These are phyloP conservation scores for Geotrichum siamense DNA, from an alignment of 1,139 yeast genomes.

Conservation along the genomic window DNA sequence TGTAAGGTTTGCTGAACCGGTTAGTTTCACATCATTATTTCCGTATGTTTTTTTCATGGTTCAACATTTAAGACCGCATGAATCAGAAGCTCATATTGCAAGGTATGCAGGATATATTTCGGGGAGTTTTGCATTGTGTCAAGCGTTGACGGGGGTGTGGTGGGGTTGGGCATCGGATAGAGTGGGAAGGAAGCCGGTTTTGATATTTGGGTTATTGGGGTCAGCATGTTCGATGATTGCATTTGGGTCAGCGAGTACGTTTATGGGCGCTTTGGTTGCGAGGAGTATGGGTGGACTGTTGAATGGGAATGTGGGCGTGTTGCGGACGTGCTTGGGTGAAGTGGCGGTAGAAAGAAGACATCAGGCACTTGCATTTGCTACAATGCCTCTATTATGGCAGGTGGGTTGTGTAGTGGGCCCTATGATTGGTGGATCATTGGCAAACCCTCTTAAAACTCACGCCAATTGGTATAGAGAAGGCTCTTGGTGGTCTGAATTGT, in stretches of 20 bases:
- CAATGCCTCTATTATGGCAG: conserved; percentile 54
- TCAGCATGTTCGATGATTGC: conserved; percentile 43
- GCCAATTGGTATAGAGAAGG: conserved; percentile 27
- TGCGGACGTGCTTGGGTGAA: conserved; percentile 56
- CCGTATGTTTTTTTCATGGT: conserved; percentile 63
- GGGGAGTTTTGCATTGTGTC: conserved; percentile 48
- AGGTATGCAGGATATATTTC: conserved; percentile 54
- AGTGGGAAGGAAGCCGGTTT: conserved; percentile 51
- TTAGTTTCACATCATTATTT: conserved; percentile 55
- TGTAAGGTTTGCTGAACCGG: conserved; percentile 53
- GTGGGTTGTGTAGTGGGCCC: conserved; percentile 56
- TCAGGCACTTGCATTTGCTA: conserved; percentile 55
- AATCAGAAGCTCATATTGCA: conserved; percentile 37
- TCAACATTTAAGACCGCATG: conserved; percentile 31
- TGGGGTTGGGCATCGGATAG: conserved; percentile 54
- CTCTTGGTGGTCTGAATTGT: conserved; percentile 17
- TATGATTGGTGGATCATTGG: conserved; percentile 44
- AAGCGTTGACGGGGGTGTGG: conserved; percentile 48
- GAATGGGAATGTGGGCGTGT: conserved; percentile 56
- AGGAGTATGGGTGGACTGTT: conserved; percentile 49
- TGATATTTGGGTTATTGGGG: conserved; percentile 48
- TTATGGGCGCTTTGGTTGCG: conserved; percentile 46
- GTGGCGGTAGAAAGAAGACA: conserved; percentile 49
- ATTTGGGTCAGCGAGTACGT: conserved; percentile 49
- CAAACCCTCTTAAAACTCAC: conserved; percentile 33